Evolutionary conservation across 371 early-diverging fungal species (phyloP), one percentile per base, ranked within the genome.

Genomic region (Mortierella sp.): DNA sequence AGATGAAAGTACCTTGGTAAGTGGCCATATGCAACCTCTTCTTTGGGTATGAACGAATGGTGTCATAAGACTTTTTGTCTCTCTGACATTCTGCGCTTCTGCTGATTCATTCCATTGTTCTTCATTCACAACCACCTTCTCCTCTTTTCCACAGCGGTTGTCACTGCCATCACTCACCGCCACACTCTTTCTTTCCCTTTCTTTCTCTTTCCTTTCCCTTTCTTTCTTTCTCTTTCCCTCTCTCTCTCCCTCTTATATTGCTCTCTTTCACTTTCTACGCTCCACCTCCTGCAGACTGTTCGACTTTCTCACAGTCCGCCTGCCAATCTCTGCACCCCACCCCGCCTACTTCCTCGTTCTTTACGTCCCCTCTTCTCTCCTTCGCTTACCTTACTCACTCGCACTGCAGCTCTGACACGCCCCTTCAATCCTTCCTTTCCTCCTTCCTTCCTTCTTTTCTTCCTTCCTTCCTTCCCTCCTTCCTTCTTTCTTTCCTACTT

Each of bases 271-370:
- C 38, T 63, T 34, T 63, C 34, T 63, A 34, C 38, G 19, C 19
- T 63, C 38, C 38, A 19, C 7, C 21, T 63, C 63, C 63, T 63
- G 34, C 34, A 34, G 34, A 0, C 34, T 63, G 9, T 34, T 7
- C 2, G 28, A 6, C 60, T 21, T 50, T 0, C 6, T 16, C 31
- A 19, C 6, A 50, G 50, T 50, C 50, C 50, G 13, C 48, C 38
- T 50, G 34, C 26, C 73, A 52, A 28, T 74, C 34, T 42, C 68
- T 60, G 31, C 34, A 45, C 38, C 44, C 75, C 75, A 5, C 48
- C 13, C 14, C 48, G 8, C 31, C 26, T 6, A 26, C 60, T 60
- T 60, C 58, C 11, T 58, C 31, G 16, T 19, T 63, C 26, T 57
- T 26, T 16, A 31, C 16, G 11, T 31, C 14, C 60, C 13, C 60